Percentiles rank a stretch among this genome's conserved stretches.
phyloP scores from a whole-genome alignment of 495 filamentous ascomycete genomes.

The Xylaria castorea region DNA sequence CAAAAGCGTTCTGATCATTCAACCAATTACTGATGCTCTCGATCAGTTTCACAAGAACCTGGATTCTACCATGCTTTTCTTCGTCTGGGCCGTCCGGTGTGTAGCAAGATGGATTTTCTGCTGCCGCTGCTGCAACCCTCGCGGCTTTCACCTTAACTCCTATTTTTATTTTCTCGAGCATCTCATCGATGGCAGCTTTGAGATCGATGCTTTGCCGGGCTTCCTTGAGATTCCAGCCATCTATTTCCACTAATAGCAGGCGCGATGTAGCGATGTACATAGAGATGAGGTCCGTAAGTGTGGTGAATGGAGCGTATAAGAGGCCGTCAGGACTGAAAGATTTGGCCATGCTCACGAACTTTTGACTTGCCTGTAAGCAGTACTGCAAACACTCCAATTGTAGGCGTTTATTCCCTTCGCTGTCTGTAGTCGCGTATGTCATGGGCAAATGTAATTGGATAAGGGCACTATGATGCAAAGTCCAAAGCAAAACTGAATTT shows the following conservation, averaged over 20 bases:
- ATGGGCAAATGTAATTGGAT: conserved; percentile 43
- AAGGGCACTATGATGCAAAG: conserved; percentile 37
- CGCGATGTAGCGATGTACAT: conserved; percentile 39
- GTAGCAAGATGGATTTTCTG: conserved; percentile 13
- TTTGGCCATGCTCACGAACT: conserved; percentile 29
- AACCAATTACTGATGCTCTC: conserved; percentile 13
- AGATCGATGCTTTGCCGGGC: conserved; percentile 37
- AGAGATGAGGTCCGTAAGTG: conserved; percentile 34
- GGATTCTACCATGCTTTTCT: conserved; percentile 22
- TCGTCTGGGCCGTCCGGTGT: conserved; percentile 30
- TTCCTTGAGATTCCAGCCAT: conserved; percentile 37
- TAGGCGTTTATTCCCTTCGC: conserved; percentile 28
- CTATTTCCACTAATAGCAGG: conserved; percentile 36
- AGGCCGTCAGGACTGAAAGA: conserved; percentile 33
- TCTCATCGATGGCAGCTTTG: conserved; percentile 26
- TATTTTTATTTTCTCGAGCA: conserved; percentile 25
- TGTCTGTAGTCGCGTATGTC: conserved; percentile 33
- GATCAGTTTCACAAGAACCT: neutral
- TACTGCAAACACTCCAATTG: conserved; percentile 38
- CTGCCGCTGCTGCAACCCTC: conserved; percentile 29
- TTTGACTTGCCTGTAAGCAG: conserved; percentile 37
- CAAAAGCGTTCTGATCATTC: neutral
- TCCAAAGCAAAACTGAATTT: conserved; percentile 36
- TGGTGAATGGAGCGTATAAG: conserved; percentile 33
- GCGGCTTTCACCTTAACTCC: conserved; percentile 22